phyloP scores from a whole-genome alignment of 2,329 filamentous ascomycete genomes.

The Aspergillus arachidicola region DNA sequence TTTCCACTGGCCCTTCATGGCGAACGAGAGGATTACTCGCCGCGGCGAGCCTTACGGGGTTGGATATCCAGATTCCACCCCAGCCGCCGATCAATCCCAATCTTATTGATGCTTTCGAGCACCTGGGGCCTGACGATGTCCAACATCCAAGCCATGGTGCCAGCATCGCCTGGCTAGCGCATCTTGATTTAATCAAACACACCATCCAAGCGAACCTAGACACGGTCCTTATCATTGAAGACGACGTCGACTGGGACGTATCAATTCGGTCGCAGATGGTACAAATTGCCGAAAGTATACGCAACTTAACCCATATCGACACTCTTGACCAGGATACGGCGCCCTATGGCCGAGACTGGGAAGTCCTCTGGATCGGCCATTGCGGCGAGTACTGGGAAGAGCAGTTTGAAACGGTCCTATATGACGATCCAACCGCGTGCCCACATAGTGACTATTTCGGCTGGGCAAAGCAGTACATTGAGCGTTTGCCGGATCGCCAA shows the following conservation, averaged over 20 bases:
- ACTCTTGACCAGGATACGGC: neutral
- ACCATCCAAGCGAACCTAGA: constrained; percentile 23
- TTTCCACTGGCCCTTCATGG: constrained; percentile 39
- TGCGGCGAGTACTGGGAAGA: constrained; percentile 31
- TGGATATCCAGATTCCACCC: constrained; percentile 36
- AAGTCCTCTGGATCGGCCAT: constrained; percentile 44
- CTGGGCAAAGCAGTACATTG: constrained; percentile 15
- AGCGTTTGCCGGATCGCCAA: constrained; percentile 14
- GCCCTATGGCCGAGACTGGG: constrained; percentile 38
- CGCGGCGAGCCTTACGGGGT: constrained; percentile 35
- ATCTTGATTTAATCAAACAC: constrained; percentile 39
- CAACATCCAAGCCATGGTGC: constrained; percentile 26
- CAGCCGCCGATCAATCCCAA: constrained; percentile 33
- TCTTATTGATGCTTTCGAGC: constrained; percentile 32
- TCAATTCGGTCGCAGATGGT: constrained; percentile 34
- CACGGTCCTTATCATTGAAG: constrained; percentile 45
- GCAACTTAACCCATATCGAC: constrained; percentile 26
- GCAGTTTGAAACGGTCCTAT: constrained; percentile 20
- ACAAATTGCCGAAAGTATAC: constrained; percentile 34
- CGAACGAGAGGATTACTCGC: constrained; percentile 39
- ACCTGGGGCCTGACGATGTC: constrained; percentile 17
- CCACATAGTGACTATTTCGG: constrained; percentile 22
- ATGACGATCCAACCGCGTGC: constrained; percentile 28
- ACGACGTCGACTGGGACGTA: constrained; percentile 44
- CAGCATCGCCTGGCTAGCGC: constrained; percentile 44